Base-by-base conservation (phyloP, 164 flowering plant species). In the Kingdonia uniflora region DNA sequence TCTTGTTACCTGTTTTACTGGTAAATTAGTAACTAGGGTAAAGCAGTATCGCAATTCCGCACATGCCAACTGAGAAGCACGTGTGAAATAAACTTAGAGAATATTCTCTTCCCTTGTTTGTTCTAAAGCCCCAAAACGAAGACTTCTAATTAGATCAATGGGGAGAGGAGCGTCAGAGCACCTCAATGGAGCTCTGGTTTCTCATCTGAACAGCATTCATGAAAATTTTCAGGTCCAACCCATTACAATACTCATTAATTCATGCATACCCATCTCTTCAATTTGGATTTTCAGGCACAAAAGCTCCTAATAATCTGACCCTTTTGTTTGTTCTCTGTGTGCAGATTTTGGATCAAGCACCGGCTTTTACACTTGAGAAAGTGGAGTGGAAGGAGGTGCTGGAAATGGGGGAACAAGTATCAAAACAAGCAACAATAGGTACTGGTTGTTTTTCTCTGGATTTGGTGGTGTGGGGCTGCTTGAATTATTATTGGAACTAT, bases 361-460 rank as follows among this genome's bases (percentile, higher is more conserved):
- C 82, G 11, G 35, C 78, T 57, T 62, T 79, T 44, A 68, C 85
- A 42, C 69, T 78, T 21, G 68, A 80, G 11, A 82, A 75, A 71
- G 81, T 80, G 16, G 73, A 65, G 56, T 91, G 97, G 97, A 74
- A 71, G 7, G 81, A 83, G 26, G 96, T 91, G 46, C 38, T 77
- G 1, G 60, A 79, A 52, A 64, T 85, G 75, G 84, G 83, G 39
- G 89, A 81, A 17, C 74, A 84, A 51, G 65, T 91, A 56, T 77
- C 81, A 55, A 87, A 81, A 66, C 91, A 91, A 69, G 96, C 95
- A 38, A 87, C 95, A 29, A 63, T 73, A 14, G 89, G 97, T 90
- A 59, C 35, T 56, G n/a, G n/a, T n/a, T n/a, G n/a, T n/a, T n/a
- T n/a, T n/a, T n/a, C n/a, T n/a, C n/a, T n/a, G n/a, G n/a, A n/a